A percentile compares a stretch with the other conserved stretches of the same genome.
These are phyloP conservation scores for Angophora floribunda DNA, from an alignment of 345 rosid genomes.

Conservation along the genomic window DNA sequence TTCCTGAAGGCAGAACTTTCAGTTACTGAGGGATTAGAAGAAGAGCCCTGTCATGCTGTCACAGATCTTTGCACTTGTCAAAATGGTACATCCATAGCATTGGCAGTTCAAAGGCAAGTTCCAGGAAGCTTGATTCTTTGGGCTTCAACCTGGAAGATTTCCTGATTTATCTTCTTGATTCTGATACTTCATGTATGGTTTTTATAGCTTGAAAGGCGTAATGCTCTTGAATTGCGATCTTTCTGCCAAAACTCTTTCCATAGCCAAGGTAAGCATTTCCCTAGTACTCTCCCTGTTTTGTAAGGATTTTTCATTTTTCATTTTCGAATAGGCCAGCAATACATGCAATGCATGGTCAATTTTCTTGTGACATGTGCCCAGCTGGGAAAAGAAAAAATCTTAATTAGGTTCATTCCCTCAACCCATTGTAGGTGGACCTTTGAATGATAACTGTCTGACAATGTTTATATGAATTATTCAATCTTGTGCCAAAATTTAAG, in stretches of 20 bases:
- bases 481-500: background rate
- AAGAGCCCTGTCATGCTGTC: slow-evolving; percentile 29
- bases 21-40: slow-evolving; percentile 34
- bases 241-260: slow-evolving; percentile 36
- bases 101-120: slow-evolving; percentile 65
- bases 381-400: background rate
- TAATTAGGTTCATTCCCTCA: background rate
- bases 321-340: background rate
- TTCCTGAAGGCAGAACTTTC: slow-evolving; percentile 44
- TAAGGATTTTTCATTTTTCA: background rate
- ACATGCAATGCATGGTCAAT: background rate
- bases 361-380: background rate
- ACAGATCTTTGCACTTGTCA: slow-evolving; percentile 57
- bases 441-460: background rate
- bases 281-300: background rate
- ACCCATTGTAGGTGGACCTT: background rate
- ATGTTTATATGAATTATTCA: background rate
- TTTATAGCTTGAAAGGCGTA: slow-evolving; percentile 70
- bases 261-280: slow-evolving; percentile 44
- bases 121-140: background rate
- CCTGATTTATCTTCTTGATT: background rate
- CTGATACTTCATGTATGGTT: background rate
- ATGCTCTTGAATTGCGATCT: slow-evolving; percentile 52
- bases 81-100: slow-evolving; percentile 44
- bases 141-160: background rate